Evolutionary conservation across 768 basidiomycete genomes (phyloP), one percentile per base, ranked within the genome.

Genomic region (Tricholoma terreum): DNA sequence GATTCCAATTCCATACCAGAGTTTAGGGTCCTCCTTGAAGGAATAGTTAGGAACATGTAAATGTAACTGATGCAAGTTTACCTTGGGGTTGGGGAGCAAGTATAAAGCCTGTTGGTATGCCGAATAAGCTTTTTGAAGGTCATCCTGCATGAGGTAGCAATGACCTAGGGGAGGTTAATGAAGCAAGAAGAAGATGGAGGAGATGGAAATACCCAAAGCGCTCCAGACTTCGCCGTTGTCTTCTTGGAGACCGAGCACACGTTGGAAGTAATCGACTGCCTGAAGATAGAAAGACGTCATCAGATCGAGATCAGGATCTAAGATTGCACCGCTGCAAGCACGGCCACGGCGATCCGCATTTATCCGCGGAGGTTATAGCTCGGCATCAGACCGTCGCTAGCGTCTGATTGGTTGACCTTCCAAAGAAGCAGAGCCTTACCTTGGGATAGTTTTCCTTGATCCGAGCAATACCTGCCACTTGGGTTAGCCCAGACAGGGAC

Each of bases 141-240:
- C 94, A 69, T 98, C 97, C 70, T 97, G 95, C 96, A 97, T 98
- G 58, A 99, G 86, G 73, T 96, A 94, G 73, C 96, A 98, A 66
- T 98, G 94, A 31, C 95, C 93, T 91, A 65, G 24, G 66, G 55
- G 49, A 61, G 50, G 54, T n/a, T 51, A 60, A 48, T 67, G 54
- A 56, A 59, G 60, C 57, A 52, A 42, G 42, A 55, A 54, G 33
- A 59, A 58, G n/a, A 57, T 51, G 45, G 8, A 46, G 51, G 49
- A 54, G 30, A 67, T 66, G 61, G 52, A 79, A 66, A 61, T 71
- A 87, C 93, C 94, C 58, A 99, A 82, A 0, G 95, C 94, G 66
- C 92, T 94, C 96, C 96, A 98, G 56, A 97, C 92, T 78, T 98
- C 96, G 67, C 96, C 96, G 74, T 97, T 97, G 74, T 97, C 94